Percentiles rank a stretch among this genome's conserved stretches.
Conservation (phyloP, 2,329 filamentous ascomycete species). For the Coniochaeta sp. region DNA sequence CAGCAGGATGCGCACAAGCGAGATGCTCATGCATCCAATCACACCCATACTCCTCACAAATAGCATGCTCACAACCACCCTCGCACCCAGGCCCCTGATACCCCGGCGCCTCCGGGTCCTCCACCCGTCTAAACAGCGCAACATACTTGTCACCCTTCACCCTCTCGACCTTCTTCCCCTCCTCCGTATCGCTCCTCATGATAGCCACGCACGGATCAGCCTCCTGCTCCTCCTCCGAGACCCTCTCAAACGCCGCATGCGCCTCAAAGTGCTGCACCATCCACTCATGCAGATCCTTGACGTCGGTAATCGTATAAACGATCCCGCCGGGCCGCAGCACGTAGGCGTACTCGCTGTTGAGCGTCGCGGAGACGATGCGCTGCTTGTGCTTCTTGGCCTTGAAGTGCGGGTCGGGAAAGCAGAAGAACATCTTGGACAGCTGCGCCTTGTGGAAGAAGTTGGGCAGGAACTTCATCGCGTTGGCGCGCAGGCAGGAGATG, state of each 20-base stretch:
- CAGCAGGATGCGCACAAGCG: background rate
- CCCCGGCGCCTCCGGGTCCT: slow-evolving; percentile 48
- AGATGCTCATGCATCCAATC: background rate
- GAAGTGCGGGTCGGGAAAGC: slow-evolving; percentile 97
- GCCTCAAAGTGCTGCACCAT: slow-evolving; percentile 80
- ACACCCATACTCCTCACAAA: background rate
- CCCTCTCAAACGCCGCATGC: slow-evolving; percentile 71
- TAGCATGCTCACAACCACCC: background rate
- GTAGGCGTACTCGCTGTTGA: slow-evolving; percentile 92
- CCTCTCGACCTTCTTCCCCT: slow-evolving; percentile 91
- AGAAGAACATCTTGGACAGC: slow-evolving; percentile 89
- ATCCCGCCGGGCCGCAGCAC: slow-evolving; percentile 75
- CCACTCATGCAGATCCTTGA: slow-evolving; percentile 88
- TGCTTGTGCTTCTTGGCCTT: slow-evolving; percentile 97
- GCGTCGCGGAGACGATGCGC: slow-evolving; percentile 78
- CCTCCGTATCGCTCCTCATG: slow-evolving; percentile 83
- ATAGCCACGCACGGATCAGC: slow-evolving; percentile 62
- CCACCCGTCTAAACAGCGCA: slow-evolving; percentile 73
- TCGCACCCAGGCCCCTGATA: background rate
- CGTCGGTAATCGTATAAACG: slow-evolving; percentile 95
- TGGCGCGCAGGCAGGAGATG: slow-evolving; percentile 79
- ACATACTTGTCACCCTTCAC: slow-evolving; percentile 90
- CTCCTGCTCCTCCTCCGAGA: slow-evolving; percentile 59
- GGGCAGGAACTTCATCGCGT: slow-evolving; percentile 99
- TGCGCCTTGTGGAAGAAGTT: slow-evolving; percentile 86